Conservation (phyloP, 331 rosid genomes). For the Phaseolus coccineus region DNA sequence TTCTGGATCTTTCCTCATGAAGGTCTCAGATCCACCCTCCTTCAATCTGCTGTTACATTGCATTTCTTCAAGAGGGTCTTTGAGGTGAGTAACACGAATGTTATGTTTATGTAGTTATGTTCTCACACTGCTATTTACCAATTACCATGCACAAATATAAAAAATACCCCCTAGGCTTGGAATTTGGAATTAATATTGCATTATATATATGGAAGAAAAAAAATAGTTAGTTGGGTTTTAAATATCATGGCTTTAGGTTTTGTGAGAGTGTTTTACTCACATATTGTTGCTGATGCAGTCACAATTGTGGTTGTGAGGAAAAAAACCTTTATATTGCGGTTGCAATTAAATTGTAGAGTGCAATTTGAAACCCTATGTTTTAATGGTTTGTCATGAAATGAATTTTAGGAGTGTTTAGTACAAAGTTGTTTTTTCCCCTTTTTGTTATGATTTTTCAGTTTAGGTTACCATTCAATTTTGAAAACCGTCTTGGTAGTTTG, state of each 20-base stretch:
- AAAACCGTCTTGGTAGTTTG: neutral
- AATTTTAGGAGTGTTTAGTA: neutral
- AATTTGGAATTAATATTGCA: neutral
- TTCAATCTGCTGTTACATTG: conserved; percentile 57
- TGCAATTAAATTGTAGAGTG: no score
- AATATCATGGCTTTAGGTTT: no score
- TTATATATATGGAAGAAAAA: neutral
- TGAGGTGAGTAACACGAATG: conserved; percentile 53
- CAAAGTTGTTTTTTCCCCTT: neutral
- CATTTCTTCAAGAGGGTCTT: conserved; percentile 75
- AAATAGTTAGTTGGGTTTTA: neutral
- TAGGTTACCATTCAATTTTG: neutral
- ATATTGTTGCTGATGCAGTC: neutral
- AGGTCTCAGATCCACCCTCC: conserved; percentile 47
- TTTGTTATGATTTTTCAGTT: neutral
- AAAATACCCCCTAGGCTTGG: neutral
- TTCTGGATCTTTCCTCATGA: conserved; percentile 52
- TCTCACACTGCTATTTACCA: neutral
- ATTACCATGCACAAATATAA: no score
- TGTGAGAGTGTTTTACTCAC: no score
- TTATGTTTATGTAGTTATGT: no score
- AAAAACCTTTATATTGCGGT: neutral
- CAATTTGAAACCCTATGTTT: neutral
- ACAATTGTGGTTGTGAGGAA: neutral
- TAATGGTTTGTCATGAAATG: neutral